A percentile compares a stretch with the other conserved stretches of the same genome.
These are phyloP conservation scores for Filosporella fistucella DNA, from an alignment of 495 filamentous ascomycete genomes.

Conservation along the genomic window DNA sequence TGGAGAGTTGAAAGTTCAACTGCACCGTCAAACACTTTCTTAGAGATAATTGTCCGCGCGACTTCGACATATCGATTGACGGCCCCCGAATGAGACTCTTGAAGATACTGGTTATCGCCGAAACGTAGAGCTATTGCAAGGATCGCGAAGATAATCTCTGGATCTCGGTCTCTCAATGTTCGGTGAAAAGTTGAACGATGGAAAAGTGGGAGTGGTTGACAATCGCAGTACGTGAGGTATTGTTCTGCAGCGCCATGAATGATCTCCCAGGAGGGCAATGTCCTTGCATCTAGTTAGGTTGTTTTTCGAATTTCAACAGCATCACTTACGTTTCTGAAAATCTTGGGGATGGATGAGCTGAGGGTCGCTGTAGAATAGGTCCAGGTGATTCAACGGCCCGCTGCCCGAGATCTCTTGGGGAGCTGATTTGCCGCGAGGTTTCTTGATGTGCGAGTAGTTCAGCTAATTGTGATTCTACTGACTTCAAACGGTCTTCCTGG, in stretches of 20 bases:
- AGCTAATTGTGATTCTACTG: conserved; percentile 35
- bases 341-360: too few species aligned
- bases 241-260: conserved; percentile 33
- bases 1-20: conserved; percentile 46
- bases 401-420: too few species aligned
- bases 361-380: too few species aligned
- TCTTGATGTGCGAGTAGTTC: conserved; percentile 27
- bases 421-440: too few species aligned
- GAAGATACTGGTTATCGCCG: conserved; percentile 20
- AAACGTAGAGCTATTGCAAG: conserved; percentile 36
- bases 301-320: conserved; percentile 11
- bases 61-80: conserved; percentile 37
- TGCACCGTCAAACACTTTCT: conserved; percentile 37
- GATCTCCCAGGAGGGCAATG: conserved; percentile 37
- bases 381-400: too few species aligned
- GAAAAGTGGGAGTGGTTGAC: conserved; percentile 42
- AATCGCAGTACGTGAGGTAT: conserved; percentile 41
- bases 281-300: conserved; percentile 25
- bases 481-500: conserved; percentile 35
- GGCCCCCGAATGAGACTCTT: conserved; percentile 13
- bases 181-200: conserved; percentile 32
- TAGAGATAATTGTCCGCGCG: conserved; percentile 37
- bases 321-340: background rate
- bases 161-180: conserved; percentile 31
- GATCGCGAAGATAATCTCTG: conserved; percentile 38